Conservation (phyloP, 495 filamentous ascomycete genomes). For the Parmelia sp. region DNA sequence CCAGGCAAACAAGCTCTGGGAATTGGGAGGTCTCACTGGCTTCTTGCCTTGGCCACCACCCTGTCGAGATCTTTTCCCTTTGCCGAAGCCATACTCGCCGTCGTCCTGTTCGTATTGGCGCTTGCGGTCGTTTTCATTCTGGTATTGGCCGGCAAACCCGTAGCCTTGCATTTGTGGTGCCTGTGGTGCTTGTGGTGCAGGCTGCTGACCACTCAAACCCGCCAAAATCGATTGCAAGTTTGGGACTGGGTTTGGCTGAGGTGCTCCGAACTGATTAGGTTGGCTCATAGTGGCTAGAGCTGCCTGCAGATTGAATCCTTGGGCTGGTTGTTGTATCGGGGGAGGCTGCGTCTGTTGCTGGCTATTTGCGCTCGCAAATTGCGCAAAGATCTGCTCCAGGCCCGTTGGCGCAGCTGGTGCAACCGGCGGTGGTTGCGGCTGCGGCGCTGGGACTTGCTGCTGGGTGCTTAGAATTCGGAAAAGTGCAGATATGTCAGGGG, state of each 20-base stretch:
- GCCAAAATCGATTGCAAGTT: constrained; percentile 27
- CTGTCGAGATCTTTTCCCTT: constrained; percentile 21
- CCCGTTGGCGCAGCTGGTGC: constrained; percentile 29
- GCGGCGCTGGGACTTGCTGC: constrained; percentile 35
- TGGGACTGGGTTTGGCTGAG: constrained; percentile 11
- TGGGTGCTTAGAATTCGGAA: constrained; percentile 41
- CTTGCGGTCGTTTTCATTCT: constrained; percentile 27
- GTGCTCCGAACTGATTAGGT: constrained; percentile 17
- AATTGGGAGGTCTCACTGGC: constrained; percentile 3
- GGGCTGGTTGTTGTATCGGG: constrained; percentile 25
- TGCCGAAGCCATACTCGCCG: constrained; percentile 24
- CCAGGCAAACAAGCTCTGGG: background rate
- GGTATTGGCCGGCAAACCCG: constrained; percentile 21
- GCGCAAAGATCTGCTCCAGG: constrained; percentile 47
- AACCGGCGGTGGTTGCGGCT: constrained; percentile 30
- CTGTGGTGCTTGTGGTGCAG: constrained; percentile 20
- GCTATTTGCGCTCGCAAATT: constrained; percentile 37
- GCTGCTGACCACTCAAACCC: constrained; percentile 18
- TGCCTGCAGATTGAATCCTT: constrained; percentile 23
- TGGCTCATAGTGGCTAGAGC: constrained; percentile 24
- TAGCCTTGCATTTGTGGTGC: constrained; percentile 23
- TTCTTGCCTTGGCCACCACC: constrained; percentile 19
- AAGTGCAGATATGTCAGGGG: constrained; percentile 43
- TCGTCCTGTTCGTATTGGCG: constrained; percentile 26
- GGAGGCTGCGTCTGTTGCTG: constrained; percentile 30